Base-by-base conservation (phyloP, 1,284 basidiomycete species). In the Apiotrichum domesticum region DNA sequence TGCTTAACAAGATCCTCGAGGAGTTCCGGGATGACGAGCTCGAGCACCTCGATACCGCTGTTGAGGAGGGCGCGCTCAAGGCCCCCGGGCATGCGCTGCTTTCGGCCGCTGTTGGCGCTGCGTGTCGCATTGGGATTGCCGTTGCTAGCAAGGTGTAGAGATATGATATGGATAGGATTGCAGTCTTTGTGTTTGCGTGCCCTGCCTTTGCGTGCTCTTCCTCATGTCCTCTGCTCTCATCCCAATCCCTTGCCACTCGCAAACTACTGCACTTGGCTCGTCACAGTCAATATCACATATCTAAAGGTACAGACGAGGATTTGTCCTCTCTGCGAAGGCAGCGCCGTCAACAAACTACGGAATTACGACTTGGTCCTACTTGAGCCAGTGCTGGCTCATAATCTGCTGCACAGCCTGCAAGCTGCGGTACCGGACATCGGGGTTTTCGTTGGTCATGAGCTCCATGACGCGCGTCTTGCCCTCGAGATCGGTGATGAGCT, bases 1-100 rank as follows among this genome's bases (percentile, higher is more conserved):
- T 95, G 14, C 79, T 98, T 47, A 83, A 81, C 60, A 79, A 84
- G 7, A 82, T 96, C 49, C 83, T 97, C 43, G 79, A 78, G 54
- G 94, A 97, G 73, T 90, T 97, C 74, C 80, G 93, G 58, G 93
- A 97, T 74, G 94, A 98, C 70, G 94, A 98, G 72, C 81, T 97
- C 29, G 92, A 90, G 68, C 94, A 98, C 73, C 80, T 98, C 59
- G 89, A 97, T 68, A 91, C 87, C 13, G 94, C 94, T 2, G 88
- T 98, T 8, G 86, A 88, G 63, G 84, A 97, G 68, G 83, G 90
- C 68, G 86, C 90, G 14, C 94, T 97, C 73, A 84, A 87, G 59
- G 93, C 93, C 33, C 92, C 94, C 0, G 92, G 87, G 14, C 93
- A 98, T 75, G 90, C 91, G 3, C 77, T 98, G 47, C 78, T 98